Evolutionary conservation across 2,329 filamentous ascomycete species (phyloP).

Genomic region (Colletotrichum musae): DNA sequence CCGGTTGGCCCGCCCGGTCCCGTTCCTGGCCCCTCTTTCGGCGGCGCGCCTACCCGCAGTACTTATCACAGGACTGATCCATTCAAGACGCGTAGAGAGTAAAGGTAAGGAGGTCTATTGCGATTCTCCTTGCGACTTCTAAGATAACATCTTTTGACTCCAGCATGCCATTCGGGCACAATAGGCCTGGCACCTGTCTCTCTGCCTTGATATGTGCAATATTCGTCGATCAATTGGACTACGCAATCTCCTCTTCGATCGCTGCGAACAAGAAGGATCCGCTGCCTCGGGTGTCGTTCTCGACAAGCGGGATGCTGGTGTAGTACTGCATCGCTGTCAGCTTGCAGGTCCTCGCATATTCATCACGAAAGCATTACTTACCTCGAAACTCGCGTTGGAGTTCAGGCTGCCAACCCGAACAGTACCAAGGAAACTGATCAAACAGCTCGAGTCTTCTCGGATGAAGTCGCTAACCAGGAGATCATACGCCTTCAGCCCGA

Average conservation of each 20-base stretch:
- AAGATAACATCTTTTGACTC: too few relatives aligned
- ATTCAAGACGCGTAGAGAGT: too few relatives aligned
- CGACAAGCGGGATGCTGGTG: conserved; percentile 25
- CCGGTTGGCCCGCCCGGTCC: too few relatives aligned
- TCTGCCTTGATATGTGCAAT: too few relatives aligned
- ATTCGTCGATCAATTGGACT: neutral
- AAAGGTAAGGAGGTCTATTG: too few relatives aligned
- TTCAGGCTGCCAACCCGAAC: conserved; percentile 66
- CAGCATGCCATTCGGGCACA: too few relatives aligned
- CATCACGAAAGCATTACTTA: conserved; percentile 44
- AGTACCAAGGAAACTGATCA: conserved; percentile 65
- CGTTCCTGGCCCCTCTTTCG: too few relatives aligned
- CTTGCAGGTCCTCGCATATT: neutral
- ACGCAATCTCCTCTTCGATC: conserved; percentile 22
- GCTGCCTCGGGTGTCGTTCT: conserved; percentile 26
- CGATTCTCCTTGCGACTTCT: too few relatives aligned
- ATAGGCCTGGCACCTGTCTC: too few relatives aligned
- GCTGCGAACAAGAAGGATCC: conserved; percentile 32
- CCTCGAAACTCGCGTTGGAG: conserved; percentile 64
- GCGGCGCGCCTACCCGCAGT: too few relatives aligned
- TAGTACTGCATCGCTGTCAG: conserved; percentile 14
- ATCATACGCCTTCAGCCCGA: conserved; percentile 52
- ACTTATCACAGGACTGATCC: too few relatives aligned
- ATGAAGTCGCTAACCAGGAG: conserved; percentile 61
- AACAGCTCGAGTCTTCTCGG: conserved; percentile 61